These are phyloP conservation scores for Elongisporangium anandrum DNA, from an alignment of 352 stramenopile species.

Conservation along the genomic window DNA sequence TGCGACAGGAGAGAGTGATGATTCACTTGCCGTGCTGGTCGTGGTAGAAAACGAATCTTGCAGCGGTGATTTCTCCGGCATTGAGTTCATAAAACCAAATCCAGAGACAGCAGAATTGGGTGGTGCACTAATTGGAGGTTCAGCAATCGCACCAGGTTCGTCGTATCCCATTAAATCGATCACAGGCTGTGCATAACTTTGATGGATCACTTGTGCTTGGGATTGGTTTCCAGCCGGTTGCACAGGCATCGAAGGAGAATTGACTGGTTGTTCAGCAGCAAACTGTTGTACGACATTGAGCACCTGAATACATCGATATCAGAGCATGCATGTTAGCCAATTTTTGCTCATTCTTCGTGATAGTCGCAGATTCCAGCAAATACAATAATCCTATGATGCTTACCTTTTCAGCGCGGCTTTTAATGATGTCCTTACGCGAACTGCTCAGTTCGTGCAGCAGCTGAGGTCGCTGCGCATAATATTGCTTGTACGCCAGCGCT, in stretches of 20 bases:
- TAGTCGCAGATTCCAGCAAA: neutral
- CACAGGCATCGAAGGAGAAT: neutral
- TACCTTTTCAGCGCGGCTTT: conserved; percentile 75
- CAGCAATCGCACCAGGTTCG: neutral
- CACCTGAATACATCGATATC: conserved; percentile 9
- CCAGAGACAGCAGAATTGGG: neutral
- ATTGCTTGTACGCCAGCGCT: conserved; percentile 59
- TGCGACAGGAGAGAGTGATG: neutral
- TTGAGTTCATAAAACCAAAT: neutral
- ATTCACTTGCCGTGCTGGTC: neutral
- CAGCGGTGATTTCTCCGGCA: neutral
- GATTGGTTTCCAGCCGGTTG: neutral
- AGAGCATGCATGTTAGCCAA: too few relatives aligned
- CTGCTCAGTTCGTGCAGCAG: conserved; percentile 54
- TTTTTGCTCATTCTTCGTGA: neutral
- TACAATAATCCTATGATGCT: conserved; percentile 13
- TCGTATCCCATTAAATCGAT: neutral
- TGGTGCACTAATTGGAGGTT: neutral
- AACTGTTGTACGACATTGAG: conserved; percentile 25
- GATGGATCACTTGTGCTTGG: neutral
- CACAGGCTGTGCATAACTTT: neutral
- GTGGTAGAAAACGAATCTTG: neutral
- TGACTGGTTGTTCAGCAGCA: neutral
- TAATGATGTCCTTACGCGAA: conserved; percentile 73
- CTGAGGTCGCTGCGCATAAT: conserved; percentile 46